Evolutionary conservation across 1,284 basidiomycete species (phyloP).

Genomic region (Inonotus obliquus): DNA sequence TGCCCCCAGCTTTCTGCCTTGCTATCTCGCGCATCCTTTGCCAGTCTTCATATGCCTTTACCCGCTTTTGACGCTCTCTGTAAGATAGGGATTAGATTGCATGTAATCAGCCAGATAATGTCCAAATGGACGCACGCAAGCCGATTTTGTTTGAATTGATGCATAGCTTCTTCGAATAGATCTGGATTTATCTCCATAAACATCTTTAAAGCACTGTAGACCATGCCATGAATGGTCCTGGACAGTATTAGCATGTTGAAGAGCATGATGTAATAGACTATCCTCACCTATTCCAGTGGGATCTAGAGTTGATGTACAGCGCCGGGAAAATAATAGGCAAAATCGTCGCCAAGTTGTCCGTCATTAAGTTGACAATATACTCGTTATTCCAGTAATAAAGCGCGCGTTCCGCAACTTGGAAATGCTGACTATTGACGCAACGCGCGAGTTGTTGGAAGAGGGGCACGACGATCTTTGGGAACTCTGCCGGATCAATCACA

Average conservation of each 20-base stretch:
- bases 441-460: conserved; percentile 94
- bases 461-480: conserved; percentile 93
- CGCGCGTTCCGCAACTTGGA: conserved; percentile 96
- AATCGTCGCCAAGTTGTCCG: conserved; percentile 87
- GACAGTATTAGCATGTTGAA: conserved; percentile 10
- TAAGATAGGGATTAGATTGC: conserved; percentile 16
- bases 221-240: conserved; percentile 98
- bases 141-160: conserved; percentile 88
- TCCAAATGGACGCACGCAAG: conserved; percentile 57
- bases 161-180: conserved; percentile 91
- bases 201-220: conserved; percentile 96
- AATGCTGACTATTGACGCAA: conserved; percentile 99
- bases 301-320: conserved; percentile 93
- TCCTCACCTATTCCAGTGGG: conserved; percentile 95
- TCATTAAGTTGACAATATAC: conserved; percentile 99
- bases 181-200: conserved; percentile 99
- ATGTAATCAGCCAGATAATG: conserved; percentile 10
- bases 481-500: conserved; percentile 95
- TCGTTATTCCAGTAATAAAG: conserved; percentile 99
- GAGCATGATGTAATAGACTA: neutral
- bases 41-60: conserved; percentile 82
- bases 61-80: conserved; percentile 81
- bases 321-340: conserved; percentile 98
- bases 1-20: conserved; percentile 60
- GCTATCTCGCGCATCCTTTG: conserved; percentile 74